Evolutionary conservation across 352 stramenopile genomes (phyloP).

Genomic region (Phytophthora sp.): DNA sequence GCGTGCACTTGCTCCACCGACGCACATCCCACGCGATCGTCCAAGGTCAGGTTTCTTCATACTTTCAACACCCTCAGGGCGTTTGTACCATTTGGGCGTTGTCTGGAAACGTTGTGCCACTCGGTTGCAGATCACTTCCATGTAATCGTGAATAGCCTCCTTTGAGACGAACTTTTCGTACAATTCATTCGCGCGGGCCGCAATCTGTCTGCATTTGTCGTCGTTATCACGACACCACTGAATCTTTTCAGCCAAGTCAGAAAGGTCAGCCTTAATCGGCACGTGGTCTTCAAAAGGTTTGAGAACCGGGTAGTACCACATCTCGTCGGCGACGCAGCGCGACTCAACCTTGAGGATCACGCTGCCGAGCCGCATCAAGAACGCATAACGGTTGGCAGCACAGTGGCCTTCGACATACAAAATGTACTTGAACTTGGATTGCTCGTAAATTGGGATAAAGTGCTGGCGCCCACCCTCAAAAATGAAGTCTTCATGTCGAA

Average conservation of each 20-base stretch:
- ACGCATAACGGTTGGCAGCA: conserved; percentile 98
- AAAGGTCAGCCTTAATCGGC: conserved; percentile 96
- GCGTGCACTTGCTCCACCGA: conserved; percentile 56
- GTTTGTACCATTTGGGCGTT: conserved; percentile 67
- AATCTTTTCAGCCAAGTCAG: conserved; percentile 98
- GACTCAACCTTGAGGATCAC: conserved; percentile 98
- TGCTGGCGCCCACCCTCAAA: conserved; percentile 94
- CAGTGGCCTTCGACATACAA: conserved; percentile 98
- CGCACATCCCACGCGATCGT: conserved; percentile 60
- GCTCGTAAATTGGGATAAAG: conserved; percentile 98
- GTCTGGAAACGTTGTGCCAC: conserved; percentile 91
- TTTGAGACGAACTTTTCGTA: conserved; percentile 94
- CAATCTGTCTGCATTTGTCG: conserved; percentile 96
- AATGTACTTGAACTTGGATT: conserved; percentile 97
- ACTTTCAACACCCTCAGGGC: conserved; percentile 56
- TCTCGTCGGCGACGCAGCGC: conserved; percentile 95
- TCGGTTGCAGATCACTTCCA: conserved; percentile 95
- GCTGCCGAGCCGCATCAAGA: conserved; percentile 97
- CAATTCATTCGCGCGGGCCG: conserved; percentile 91
- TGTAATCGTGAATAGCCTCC: conserved; percentile 96
- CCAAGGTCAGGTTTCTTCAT: conserved; percentile 67
- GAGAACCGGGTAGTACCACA: conserved; percentile 98
- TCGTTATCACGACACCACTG: conserved; percentile 98
- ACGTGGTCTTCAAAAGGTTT: conserved; percentile 98
- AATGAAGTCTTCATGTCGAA: conserved; percentile 80